Conservation (phyloP, 1,284 basidiomycete genomes). For the Vanrija humicola region DNA sequence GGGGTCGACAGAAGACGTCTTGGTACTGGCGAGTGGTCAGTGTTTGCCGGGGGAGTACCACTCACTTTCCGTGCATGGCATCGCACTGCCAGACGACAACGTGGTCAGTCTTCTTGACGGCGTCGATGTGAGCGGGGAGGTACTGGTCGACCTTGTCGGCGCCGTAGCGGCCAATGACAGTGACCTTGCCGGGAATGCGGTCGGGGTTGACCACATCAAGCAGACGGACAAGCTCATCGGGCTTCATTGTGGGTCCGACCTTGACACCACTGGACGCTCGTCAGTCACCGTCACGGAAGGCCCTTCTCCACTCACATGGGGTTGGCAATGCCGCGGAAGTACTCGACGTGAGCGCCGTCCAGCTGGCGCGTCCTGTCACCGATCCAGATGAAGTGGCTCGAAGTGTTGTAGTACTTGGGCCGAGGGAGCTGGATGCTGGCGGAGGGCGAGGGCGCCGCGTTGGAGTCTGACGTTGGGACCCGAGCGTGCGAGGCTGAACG, state of each 20-base stretch:
- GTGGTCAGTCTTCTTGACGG: constrained; percentile 74
- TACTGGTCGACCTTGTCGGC: constrained; percentile 74
- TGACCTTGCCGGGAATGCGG: constrained; percentile 75
- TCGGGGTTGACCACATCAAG: constrained; percentile 84
- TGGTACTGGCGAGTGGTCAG: constrained; percentile 58
- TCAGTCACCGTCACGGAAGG: constrained; percentile 5
- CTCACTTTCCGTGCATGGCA: constrained; percentile 64
- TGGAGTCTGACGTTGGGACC: background rate
- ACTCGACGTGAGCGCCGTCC: constrained; percentile 90
- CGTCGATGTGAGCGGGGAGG: constrained; percentile 77
- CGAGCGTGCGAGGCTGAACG: constrained; percentile 24
- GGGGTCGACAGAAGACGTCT: constrained; percentile 62
- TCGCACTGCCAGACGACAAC: constrained; percentile 92
- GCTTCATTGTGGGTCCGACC: constrained; percentile 81
- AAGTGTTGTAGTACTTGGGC: constrained; percentile 50
- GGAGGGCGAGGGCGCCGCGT: background rate
- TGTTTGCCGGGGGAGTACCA: background rate
- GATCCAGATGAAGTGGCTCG: constrained; percentile 94
- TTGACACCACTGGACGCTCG: constrained; percentile 65
- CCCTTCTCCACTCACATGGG: constrained; percentile 58
- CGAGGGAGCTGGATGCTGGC: background rate
- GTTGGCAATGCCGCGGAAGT: constrained; percentile 90
- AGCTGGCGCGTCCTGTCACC: constrained; percentile 94
- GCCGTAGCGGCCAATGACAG: constrained; percentile 90
- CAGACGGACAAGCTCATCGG: constrained; percentile 73